These are phyloP conservation scores for Leccinum truebloodii DNA, from an alignment of 768 basidiomycete genomes.

Conservation along the genomic window DNA sequence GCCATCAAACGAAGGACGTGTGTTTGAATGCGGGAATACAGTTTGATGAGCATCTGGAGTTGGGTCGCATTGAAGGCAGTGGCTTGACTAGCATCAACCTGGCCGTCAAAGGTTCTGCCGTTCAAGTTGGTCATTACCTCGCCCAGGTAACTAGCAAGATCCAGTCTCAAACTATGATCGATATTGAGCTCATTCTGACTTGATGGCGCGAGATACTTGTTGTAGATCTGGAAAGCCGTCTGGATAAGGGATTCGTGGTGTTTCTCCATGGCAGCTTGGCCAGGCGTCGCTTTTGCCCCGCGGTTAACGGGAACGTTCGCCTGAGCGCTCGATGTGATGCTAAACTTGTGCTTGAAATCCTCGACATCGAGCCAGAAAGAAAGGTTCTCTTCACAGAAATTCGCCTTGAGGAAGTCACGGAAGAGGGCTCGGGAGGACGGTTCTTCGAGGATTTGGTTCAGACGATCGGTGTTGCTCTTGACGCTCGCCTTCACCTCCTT, in stretches of 20 bases:
- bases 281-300: conserved; percentile 55
- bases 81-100: conserved; percentile 80
- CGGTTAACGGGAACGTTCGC: conserved; percentile 48
- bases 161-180: conserved; percentile 93
- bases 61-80: conserved; percentile 91
- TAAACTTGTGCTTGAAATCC: conserved; percentile 96
- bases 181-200: conserved; percentile 98
- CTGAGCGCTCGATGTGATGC: conserved; percentile 90
- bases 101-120: conserved; percentile 77
- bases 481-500: conserved; percentile 50
- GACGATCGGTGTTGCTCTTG: conserved; percentile 90
- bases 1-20: conserved; percentile 99
- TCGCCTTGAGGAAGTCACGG: conserved; percentile 90
- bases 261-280: conserved; percentile 90
- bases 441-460: conserved; percentile 91
- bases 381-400: conserved; percentile 98
- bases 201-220: conserved; percentile 93
- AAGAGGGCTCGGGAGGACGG: conserved; percentile 86
- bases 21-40: conserved; percentile 95
- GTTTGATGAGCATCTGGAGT: conserved; percentile 85
- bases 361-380: conserved; percentile 97
- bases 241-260: conserved; percentile 95
- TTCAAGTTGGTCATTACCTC: conserved; percentile 81
- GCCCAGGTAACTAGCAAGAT: conserved; percentile 90
- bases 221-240: conserved; percentile 91